Percentiles rank a stretch among this genome's conserved stretches.
These are phyloP conservation scores for Chlorociboria aeruginascens DNA, from an alignment of 495 filamentous ascomycete species.

Conservation along the genomic window DNA sequence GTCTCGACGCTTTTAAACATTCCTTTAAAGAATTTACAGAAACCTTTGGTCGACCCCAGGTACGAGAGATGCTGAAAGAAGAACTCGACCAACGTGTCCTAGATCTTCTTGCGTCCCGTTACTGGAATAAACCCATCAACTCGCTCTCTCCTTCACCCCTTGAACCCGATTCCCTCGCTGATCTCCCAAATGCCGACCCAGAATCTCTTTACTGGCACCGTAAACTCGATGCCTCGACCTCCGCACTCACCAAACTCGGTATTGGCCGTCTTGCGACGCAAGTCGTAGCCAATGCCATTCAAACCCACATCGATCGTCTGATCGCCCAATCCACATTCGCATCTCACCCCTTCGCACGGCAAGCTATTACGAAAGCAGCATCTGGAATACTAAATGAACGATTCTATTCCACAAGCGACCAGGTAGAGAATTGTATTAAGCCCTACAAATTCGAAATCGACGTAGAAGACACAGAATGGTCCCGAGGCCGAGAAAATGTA, in stretches of 20 bases:
- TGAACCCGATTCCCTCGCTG: constrained; percentile 61
- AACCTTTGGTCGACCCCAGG: constrained; percentile 77
- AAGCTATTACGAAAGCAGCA: constrained; percentile 82
- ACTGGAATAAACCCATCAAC: constrained; percentile 95
- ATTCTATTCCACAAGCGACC: constrained; percentile 91
- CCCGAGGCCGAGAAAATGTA: constrained; percentile 67
- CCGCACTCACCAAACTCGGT: constrained; percentile 81
- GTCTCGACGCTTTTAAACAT: constrained; percentile 93
- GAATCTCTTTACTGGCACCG: constrained; percentile 85
- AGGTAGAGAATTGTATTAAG: constrained; percentile 99
- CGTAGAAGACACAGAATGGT: constrained; percentile 82
- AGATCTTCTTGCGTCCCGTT: constrained; percentile 85
- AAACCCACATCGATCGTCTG: constrained; percentile 70
- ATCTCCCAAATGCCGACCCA: constrained; percentile 70
- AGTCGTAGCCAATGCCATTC: constrained; percentile 78
- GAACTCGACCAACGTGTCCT: constrained; percentile 92
- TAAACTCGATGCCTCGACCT: constrained; percentile 86
- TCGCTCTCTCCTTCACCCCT: constrained; percentile 48
- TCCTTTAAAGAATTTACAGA: constrained; percentile 89
- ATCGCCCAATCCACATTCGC: constrained; percentile 71
- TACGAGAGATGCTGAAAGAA: constrained; percentile 78
- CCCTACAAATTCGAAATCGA: constrained; percentile 98
- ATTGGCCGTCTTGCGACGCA: constrained; percentile 87
- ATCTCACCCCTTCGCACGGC: constrained; percentile 78
- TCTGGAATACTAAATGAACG: constrained; percentile 82